Conservation (phyloP, 495 filamentous ascomycete species). For the Platismatia glauca region DNA sequence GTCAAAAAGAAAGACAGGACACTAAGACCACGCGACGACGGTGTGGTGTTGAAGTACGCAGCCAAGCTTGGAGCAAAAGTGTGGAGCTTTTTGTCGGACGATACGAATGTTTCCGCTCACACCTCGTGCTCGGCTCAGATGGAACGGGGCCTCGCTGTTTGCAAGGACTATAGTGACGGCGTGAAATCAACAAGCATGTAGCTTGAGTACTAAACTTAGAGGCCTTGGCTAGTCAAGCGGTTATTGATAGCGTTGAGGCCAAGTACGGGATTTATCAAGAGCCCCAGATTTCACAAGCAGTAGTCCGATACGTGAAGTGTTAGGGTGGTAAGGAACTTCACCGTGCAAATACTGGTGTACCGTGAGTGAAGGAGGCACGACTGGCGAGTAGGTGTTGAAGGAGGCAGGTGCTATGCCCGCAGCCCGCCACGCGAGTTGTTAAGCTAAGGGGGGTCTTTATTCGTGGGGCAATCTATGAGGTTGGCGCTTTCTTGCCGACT, state of each 20-base stretch:
- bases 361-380: background rate
- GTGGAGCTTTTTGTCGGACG: constrained; percentile 2
- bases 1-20: constrained; percentile 23
- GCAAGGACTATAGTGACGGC: constrained; percentile 13
- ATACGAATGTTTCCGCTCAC: constrained; percentile 12
- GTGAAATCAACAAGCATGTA: constrained; percentile 11
- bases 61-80: constrained; percentile 1
- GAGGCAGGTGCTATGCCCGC: constrained; percentile 16
- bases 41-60: constrained; percentile 18
- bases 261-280: constrained; percentile 16
- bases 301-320: constrained; percentile 13
- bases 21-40: constrained; percentile 23
- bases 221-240: constrained; percentile 15
- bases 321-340: constrained; percentile 3
- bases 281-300: constrained; percentile 14
- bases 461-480: constrained; percentile 20
- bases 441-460: constrained; percentile 21
- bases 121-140: constrained; percentile 11
- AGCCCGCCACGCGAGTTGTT: constrained; percentile 20
- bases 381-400: constrained; percentile 6
- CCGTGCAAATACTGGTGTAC: background rate
- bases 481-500: constrained; percentile 10
- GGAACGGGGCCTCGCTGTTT: constrained; percentile 9
- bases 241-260: constrained; percentile 16
- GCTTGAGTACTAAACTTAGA: constrained; percentile 10